phyloP scores from a whole-genome alignment of 331 rosid species.

The Acacia concinna region DNA sequence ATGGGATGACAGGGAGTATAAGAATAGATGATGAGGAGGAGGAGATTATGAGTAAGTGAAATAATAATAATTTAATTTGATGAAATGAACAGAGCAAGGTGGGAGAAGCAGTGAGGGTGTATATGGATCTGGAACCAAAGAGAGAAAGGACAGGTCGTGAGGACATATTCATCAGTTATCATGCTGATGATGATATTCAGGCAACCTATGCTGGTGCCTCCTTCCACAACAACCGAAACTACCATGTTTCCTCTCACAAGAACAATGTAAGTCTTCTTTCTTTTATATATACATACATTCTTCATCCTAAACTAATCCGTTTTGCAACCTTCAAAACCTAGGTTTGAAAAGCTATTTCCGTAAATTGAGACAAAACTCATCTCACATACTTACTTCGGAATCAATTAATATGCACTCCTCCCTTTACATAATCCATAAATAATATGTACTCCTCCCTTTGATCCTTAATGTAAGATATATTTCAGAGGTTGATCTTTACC shows the following conservation, averaged over 20 bases:
- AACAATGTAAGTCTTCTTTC: conserved; percentile 52
- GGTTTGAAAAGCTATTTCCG: no score
- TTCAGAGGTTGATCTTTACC: no score
- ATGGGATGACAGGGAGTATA: neutral
- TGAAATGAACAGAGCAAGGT: conserved; percentile 61
- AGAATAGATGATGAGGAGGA: neutral
- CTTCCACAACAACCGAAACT: conserved; percentile 88
- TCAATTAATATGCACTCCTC: no score
- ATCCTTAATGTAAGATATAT: no score
- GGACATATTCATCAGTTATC: conserved; percentile 82
- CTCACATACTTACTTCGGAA: no score
- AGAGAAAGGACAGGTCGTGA: conserved; percentile 74
- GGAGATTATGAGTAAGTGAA: neutral
- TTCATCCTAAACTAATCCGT: no score
- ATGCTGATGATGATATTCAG: conserved; percentile 86
- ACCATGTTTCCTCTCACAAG: conserved; percentile 58
- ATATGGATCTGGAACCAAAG: conserved; percentile 95
- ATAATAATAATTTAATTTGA: no score
- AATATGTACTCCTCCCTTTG: no score
- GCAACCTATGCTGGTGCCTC: conserved; percentile 90
- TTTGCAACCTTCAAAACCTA: no score
- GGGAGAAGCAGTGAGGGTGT: conserved; percentile 79
- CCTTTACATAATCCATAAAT: no score
- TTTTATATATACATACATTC: no score
- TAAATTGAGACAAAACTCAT: no score